Base-by-base conservation (phyloP, 176 grass and related monocot species). In the Rhipidocladum racemiflorum region DNA sequence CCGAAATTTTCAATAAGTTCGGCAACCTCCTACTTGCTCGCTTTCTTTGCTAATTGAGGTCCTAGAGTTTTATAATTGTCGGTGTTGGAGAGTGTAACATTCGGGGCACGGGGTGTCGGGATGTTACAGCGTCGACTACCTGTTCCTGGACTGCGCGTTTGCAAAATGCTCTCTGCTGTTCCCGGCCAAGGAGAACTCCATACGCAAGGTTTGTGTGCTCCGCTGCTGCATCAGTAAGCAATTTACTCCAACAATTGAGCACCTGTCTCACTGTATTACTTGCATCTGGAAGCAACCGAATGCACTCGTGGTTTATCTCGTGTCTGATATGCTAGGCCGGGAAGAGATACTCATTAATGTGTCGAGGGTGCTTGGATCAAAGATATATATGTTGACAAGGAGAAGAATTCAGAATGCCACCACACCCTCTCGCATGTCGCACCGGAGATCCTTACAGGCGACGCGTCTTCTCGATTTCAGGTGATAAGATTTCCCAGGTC, bases 131-230 rank as follows among this genome's bases (percentile, higher is more conserved):
- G 36, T 38, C 61, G 84, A 97, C 61, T 89, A 75, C 75, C 43
- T 91, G 10, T 93, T 91, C 86, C 87, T 97, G 21, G 94, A 97
- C 86, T 91, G 89, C 89, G 93, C 89, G 16, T 97, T 97, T 15
- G 82, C 84, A 51, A 74, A 75, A 42, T 97, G 89, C 81, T 21
- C 87, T 9, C 87, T 97, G 12, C 78, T 75, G 12, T 69, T 97
- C 77, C 94, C 91, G 25, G 61, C 75, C 65, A 93, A 89, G 64
- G 63, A 93, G 53, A 74, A 66, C 63, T 76, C 94, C 34, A 88
- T 93, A 32, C 91, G 90, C 5, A 89, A 97, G 90, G 90, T 91
- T 7, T 17, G 35, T 16, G 17, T 53, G 25, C 3, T 28, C 0
- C 30, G 42, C 53, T 67, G 23, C 10, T 34, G 25, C 48, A 62